phyloP scores from a whole-genome alignment of 1,284 basidiomycete species.

The Cutaneotrichosporon daszewskae region DNA sequence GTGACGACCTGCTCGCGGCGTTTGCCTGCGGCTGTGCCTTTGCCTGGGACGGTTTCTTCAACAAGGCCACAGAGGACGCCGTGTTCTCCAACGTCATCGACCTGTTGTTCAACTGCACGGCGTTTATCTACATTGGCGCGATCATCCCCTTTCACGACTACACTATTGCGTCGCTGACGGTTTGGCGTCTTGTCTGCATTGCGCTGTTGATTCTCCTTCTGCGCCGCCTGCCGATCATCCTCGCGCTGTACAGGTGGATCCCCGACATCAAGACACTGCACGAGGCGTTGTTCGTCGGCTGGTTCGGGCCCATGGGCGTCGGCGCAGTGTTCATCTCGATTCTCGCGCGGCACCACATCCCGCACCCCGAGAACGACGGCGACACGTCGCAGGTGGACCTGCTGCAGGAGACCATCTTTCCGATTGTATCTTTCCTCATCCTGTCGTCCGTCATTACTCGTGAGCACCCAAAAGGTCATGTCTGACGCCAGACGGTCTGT shows the following conservation, averaged over 20 bases:
- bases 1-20: constrained; percentile 86
- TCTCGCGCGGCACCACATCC: constrained; percentile 66
- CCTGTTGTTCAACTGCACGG: constrained; percentile 73
- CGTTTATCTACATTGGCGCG: constrained; percentile 88
- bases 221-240: constrained; percentile 73
- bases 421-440: constrained; percentile 87
- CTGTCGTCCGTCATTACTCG: constrained; percentile 73
- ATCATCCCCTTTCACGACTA: constrained; percentile 88
- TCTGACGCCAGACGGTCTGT: constrained; percentile 72
- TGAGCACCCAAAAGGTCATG: not conserved
- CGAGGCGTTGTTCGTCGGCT: constrained; percentile 72
- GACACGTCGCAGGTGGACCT: constrained; percentile 58
- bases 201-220: constrained; percentile 72
- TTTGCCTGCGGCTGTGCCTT: constrained; percentile 95
- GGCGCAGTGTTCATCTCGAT: constrained; percentile 88
- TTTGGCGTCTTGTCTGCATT: constrained; percentile 77
- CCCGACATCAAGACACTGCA: constrained; percentile 88
- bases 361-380: constrained; percentile 51
- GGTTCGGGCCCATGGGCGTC: constrained; percentile 84
- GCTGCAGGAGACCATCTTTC: constrained; percentile 70
- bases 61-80: constrained; percentile 88
- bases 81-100: constrained; percentile 97
- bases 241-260: constrained; percentile 78
- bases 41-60: constrained; percentile 99
- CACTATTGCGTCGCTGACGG: constrained; percentile 59